Evolutionary conservation across 768 basidiomycete species (phyloP), one percentile per base, ranked within the genome.

Genomic region (Boletus huronensis): DNA sequence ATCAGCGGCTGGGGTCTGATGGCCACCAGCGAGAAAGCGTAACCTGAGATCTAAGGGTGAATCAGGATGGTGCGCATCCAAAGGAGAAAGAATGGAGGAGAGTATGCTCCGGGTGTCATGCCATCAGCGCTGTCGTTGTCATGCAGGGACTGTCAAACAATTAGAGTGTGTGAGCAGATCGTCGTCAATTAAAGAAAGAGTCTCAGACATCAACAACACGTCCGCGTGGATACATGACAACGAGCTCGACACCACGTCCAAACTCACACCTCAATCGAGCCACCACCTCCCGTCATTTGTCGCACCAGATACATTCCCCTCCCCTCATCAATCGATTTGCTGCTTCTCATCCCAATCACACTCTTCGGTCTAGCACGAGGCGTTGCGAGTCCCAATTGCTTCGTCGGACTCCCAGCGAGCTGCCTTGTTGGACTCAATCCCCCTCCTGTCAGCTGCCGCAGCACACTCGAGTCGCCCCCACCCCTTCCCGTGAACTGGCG

Each of bases 401-500:
- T 91, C 32, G 87, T 89, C 13, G 90, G 87, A 57, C 87, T 90
- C 21, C 70, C 70, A 17, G 74, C 60, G 32, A 87, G 75, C 64
- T 88, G 88, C 55, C 87, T 77, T 2, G 83, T 84, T 3, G 86
- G 84, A 61, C 82, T 87, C 57, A 82, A 58, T 3, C 84, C 80
- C 5, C 84, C 84, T 14, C 87, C 87, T 0, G 86, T 87, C 59
- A 88, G 68, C 62, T 89, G 87, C 58, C 80, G 73, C 53, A 73
- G 58, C 35, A 78, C 57, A 43, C 66, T 67, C 23, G 63, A 56
- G 28, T 72, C 74, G 29, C 75, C 74, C 10, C 70, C 65, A 4
- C 77, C 76, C 21, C 84, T 53, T 23, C 87, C 86, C 17, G 88
- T 90, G 61, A 90, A 86, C 66, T 90, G 89, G 41, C 84, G 78